Evolutionary conservation across 2,329 filamentous ascomycete genomes (phyloP), one percentile per base, ranked within the genome.

Genomic region (Monilinia polystroma): DNA sequence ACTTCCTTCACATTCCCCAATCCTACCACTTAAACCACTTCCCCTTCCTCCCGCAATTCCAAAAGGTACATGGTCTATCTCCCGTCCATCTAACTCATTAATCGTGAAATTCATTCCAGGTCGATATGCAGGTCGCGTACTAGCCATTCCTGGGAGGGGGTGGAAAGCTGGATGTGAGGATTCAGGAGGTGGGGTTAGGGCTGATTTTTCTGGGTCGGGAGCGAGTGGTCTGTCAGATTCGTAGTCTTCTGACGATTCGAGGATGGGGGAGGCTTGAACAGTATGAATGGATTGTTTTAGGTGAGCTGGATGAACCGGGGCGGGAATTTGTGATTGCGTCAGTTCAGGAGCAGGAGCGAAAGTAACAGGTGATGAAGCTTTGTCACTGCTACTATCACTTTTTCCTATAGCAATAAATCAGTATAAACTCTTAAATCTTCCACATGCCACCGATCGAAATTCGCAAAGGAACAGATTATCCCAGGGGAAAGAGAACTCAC

Each of bases 151-250:
- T 0, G 64, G 56, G 16, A 62, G 29, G 14, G 49, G 47, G 10
- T 62, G 56, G 14, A 53, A 62, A 20, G 64, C 64, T 54, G 64
- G 64, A 41, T 62, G 64, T 3, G 45, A 59, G 23, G 38, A 62
- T 20, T 62, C 55, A 14, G 64, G 47, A n/a, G 64, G 64, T 20
- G 56, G 56, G 6, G 5, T 23, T 16, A 62, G 38, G 12, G 56
- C 29, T 20, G 64, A 62, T 29, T 66, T 66, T 41, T 66, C 56
- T 20, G 63, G 63, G 29, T 59, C 63, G 4, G 49, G 35, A 11
- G 49, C 29, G 1, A 63, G 49, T n/a, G 35, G 51, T 29, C 18
- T 43, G 0, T 54, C 60, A 1, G 14, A 0, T 38, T 60, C 58
- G 14, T 60, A 16, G 18, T 60, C 58, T 41, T 63, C 60, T 45